Conservation (phyloP, 2,329 filamentous ascomycete species). For the Paracamarosporium sp. region DNA sequence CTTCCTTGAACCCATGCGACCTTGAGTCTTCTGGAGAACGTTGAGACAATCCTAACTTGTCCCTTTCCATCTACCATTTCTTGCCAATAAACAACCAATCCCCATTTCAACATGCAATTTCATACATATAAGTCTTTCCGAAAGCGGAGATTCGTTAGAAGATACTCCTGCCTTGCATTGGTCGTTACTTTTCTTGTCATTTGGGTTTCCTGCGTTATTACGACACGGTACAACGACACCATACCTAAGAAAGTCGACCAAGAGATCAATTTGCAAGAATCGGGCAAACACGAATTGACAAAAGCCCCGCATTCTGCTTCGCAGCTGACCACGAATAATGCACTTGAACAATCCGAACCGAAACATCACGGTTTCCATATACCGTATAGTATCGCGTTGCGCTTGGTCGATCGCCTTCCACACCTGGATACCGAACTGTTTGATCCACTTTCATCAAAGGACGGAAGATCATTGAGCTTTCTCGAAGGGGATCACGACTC, state of each 20-base stretch:
- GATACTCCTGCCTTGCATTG: constrained; percentile 12
- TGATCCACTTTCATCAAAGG: too few relatives aligned
- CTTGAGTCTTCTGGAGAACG: too few relatives aligned
- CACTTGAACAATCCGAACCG: neutral
- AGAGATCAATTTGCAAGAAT: neutral
- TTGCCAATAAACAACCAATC: neutral
- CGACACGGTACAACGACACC: too few relatives aligned
- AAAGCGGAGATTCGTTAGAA: constrained; percentile 15
- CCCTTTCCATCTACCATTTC: too few relatives aligned
- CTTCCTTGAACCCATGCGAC: neutral
- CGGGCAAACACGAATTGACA: neutral
- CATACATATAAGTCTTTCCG: constrained; percentile 11
- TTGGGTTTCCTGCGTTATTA: constrained; percentile 7
- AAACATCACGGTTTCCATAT: too few relatives aligned
- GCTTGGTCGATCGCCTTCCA: too few relatives aligned
- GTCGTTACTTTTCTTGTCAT: constrained; percentile 9
- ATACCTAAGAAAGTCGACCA: neutral
- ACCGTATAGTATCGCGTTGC: too few relatives aligned
- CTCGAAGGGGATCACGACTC: too few relatives aligned
- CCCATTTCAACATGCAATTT: constrained; percentile 4
- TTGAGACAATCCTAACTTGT: too few relatives aligned
- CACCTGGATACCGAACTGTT: too few relatives aligned
- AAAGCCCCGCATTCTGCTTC: neutral
- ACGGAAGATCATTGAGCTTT: too few relatives aligned
- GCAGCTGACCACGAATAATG: neutral